phyloP scores from a whole-genome alignment of 495 filamentous ascomycete species.

The Penicillium simplicissimum region DNA sequence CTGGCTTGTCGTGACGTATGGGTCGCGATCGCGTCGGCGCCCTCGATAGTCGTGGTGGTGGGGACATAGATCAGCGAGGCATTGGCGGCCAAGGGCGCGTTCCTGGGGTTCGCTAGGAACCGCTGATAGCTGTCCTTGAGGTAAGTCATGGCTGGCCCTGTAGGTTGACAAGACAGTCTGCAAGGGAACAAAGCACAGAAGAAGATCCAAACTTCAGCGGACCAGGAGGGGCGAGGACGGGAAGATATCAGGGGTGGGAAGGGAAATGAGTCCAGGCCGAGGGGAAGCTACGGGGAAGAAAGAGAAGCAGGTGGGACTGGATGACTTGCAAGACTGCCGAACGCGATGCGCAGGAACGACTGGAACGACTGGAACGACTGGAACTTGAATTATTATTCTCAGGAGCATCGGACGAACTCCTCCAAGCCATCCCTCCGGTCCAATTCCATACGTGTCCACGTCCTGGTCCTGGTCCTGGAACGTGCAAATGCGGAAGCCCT shows the following conservation, averaged over 20 bases:
- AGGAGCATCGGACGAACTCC: slow-evolving; percentile 9
- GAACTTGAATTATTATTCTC: neutral
- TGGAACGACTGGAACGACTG: neutral
- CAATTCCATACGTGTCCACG: slow-evolving; percentile 2
- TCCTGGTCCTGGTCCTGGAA: too few relatives aligned
- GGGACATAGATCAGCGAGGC: slow-evolving; percentile 90
- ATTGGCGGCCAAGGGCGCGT: slow-evolving; percentile 63
- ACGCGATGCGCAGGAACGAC: neutral
- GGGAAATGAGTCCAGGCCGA: slow-evolving; percentile 9
- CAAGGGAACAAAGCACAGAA: slow-evolving; percentile 11
- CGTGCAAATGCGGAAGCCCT: neutral
- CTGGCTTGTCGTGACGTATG: slow-evolving; percentile 67
- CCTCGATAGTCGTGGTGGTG: slow-evolving; percentile 72
- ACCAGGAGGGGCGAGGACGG: slow-evolving; percentile 7
- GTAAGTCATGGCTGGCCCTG: slow-evolving; percentile 47
- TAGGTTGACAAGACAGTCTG: slow-evolving; percentile 2
- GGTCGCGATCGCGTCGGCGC: slow-evolving; percentile 70
- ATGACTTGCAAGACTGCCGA: neutral
- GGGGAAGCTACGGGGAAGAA: slow-evolving; percentile 5
- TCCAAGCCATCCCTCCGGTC: neutral
- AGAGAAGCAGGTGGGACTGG: slow-evolving; percentile 5
- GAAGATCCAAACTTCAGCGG: neutral
- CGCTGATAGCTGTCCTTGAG: slow-evolving; percentile 70
- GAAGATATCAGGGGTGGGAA: slow-evolving; percentile 15
- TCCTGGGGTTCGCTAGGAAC: slow-evolving; percentile 71